Evolutionary conservation across 2,329 filamentous ascomycete genomes (phyloP).

Genomic region (Aspergillus sp.): DNA sequence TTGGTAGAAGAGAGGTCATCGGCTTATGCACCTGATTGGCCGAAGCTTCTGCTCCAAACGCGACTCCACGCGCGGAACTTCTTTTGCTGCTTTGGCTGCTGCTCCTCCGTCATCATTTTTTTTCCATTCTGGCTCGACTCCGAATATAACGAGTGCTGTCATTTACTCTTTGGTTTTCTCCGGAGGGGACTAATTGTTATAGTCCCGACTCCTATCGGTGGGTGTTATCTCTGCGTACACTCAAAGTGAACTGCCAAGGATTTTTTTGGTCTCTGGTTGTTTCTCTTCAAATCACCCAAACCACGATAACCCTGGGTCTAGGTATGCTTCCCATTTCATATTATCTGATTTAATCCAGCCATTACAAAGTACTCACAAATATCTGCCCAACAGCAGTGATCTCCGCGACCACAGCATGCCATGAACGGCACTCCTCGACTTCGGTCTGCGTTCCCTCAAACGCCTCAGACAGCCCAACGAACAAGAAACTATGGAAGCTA

Average conservation of each 20-base stretch:
- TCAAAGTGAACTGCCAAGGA: neutral
- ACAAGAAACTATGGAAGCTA: constrained; percentile 25
- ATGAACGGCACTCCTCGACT: constrained; percentile 80
- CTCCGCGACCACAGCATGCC: constrained; percentile 47
- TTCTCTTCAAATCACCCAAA: neutral
- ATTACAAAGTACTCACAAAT: too few species aligned
- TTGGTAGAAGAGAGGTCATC: neutral
- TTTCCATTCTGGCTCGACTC: neutral
- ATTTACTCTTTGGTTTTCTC: neutral
- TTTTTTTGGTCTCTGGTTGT: neutral
- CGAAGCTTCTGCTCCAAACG: constrained; percentile 8
- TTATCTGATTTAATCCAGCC: too few species aligned
- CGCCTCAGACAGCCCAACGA: constrained; percentile 51
- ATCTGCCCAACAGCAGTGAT: neutral
- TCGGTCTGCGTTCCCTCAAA: constrained; percentile 74
- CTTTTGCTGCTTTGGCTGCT: constrained; percentile 14
- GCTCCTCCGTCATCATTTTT: constrained; percentile 2
- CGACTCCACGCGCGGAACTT: constrained; percentile 13
- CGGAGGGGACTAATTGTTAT: neutral
- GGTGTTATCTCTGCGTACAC: neutral
- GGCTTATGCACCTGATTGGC: constrained; percentile 7
- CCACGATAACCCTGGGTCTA: neutral
- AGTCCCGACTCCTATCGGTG: neutral
- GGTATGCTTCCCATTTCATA: neutral
- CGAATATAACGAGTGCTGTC: neutral